Evolutionary conservation across 768 basidiomycete genomes (phyloP), one percentile per base, ranked within the genome.

Genomic region (Tylopilus sp.): DNA sequence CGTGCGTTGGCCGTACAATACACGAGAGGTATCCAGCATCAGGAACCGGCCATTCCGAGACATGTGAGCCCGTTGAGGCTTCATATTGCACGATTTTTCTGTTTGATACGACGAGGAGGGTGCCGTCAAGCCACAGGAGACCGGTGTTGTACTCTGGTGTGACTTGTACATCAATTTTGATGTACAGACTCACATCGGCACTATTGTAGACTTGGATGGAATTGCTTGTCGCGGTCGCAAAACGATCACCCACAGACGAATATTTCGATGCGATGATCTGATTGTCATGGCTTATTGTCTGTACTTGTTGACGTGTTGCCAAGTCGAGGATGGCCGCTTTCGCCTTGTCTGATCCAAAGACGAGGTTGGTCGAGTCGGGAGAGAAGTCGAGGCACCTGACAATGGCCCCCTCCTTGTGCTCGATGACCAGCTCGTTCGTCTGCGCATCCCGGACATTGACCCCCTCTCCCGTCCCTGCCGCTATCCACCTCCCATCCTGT

Each of bases 71-170:
- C 0, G 47, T 28, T 9, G 26, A 40, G 11, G 20, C 18, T 1
- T 30, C 39, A 10, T 40, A 3, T n/a, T 40, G 15, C 20, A 11
- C n/a, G 28, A 48, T 22, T 40, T 6, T n/a, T 8, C 4, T 0
- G 21, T 7, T 10, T 3, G 26, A 40, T 10, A 40, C 1, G 15
- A 40, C 20, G 21, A 40, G 1, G 31, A 33, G 31, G 13, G 11
- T 3, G 12, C 3, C 15, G 13, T 33, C 15, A 3, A 3, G 33
- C 48, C 56, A 57, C 18, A 50, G 4, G 18, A 55, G 48, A 43
- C 41, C 25, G 3, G 1, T 50, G 44, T 35, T 38, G 26, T 12
- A 12, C 2, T 0, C 1, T 8, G 25, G 10, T 21, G 21, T 6
- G 13, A 40, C 40, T 10, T 6, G 1, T 3, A 18, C 31, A 6